Evolutionary conservation across 768 basidiomycete genomes (phyloP).

Genomic region (Rhizopogon vesiculosus): DNA sequence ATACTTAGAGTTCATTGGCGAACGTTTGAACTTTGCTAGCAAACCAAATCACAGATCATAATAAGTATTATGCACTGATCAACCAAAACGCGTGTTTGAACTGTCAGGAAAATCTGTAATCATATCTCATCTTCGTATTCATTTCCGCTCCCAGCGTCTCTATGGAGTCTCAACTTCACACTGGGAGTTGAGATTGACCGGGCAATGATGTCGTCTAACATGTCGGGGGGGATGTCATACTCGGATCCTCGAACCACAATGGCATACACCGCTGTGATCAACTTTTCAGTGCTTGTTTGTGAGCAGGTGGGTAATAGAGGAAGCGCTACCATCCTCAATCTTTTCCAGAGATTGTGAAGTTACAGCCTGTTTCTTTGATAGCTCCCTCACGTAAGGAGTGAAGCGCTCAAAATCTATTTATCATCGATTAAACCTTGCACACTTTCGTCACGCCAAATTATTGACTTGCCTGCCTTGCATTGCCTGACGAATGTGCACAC

Average conservation of each 20-base stretch:
- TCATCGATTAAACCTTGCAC: background rate
- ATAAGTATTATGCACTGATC: background rate
- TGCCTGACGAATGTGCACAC: constrained; percentile 68
- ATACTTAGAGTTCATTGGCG: background rate
- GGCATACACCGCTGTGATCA: constrained; percentile 59
- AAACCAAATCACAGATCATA: background rate
- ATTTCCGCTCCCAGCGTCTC: constrained; percentile 19
- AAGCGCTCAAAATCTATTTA: constrained; percentile 72
- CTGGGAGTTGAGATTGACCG: constrained; percentile 36
- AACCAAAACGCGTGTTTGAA: background rate
- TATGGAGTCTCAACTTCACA: constrained; percentile 13
- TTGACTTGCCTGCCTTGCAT: constrained; percentile 61
- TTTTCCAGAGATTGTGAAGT: constrained; percentile 88
- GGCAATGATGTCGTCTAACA: constrained; percentile 65
- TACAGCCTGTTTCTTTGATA: constrained; percentile 85
- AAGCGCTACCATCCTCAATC: constrained; percentile 79
- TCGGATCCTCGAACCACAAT: constrained; percentile 70
- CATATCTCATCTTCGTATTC: constrained; percentile 21
- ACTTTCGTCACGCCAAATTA: background rate
- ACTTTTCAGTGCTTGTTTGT: constrained; percentile 4
- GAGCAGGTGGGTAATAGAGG: background rate
- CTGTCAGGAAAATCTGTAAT: background rate
- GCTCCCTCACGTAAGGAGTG: constrained; percentile 61
- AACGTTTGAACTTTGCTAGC: background rate
- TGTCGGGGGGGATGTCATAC: constrained; percentile 62